Base-by-base conservation (phyloP, 2,329 filamentous ascomycete species). In the Ambrosiella beaveri region DNA sequence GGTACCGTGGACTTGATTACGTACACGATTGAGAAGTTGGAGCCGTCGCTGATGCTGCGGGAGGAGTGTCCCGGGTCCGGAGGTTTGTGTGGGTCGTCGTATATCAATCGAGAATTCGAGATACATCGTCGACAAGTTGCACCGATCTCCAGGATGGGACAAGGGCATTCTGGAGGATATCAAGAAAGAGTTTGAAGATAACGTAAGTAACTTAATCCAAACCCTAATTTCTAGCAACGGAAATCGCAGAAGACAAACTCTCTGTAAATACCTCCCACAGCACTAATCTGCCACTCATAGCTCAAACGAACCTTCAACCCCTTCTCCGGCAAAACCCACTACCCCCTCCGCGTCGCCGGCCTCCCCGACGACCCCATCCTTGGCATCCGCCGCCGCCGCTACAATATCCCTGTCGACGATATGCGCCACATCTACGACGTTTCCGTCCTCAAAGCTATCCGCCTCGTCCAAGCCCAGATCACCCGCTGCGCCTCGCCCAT, bases 1-100 rank as follows among this genome's bases (percentile, higher is more conserved):
- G 76, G 75, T 19, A 77, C 75, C 0, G 75, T 75, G 1, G 76
- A 79, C 63, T 66, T 79, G 17, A 77, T 79, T 59, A 75, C 73
- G 6, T 79, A 79, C 61, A 71, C 73, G 58, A 71, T 79, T 44
- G 70, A 66, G 1, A 66, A 68, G 9, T 63, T 74, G 3, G 66
- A 71, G 56, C 75, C 74, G 1, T 68, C 69, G 13, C 65, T 78
- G 7, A 68, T 73, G 59, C 67, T 78, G n/a, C 68, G 70, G 58
- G 75, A 78, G 64, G 72, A 74, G 13, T 72, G 72, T 3, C 70
- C 71, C 39, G 75, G 75, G 1, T 74, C 72, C 7, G 75, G 75
- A 12, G 73, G 71, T 4, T 69, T 73, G 61, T 78, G 74, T 60
- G 76, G 75, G 27, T 75, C 73, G 1, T 71, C 73, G 1, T 72